Percentiles rank a stretch among this genome's conserved stretches.
These are phyloP conservation scores for Ceratocystis ficicola DNA, from an alignment of 2,329 filamentous ascomycete species.

Conservation along the genomic window DNA sequence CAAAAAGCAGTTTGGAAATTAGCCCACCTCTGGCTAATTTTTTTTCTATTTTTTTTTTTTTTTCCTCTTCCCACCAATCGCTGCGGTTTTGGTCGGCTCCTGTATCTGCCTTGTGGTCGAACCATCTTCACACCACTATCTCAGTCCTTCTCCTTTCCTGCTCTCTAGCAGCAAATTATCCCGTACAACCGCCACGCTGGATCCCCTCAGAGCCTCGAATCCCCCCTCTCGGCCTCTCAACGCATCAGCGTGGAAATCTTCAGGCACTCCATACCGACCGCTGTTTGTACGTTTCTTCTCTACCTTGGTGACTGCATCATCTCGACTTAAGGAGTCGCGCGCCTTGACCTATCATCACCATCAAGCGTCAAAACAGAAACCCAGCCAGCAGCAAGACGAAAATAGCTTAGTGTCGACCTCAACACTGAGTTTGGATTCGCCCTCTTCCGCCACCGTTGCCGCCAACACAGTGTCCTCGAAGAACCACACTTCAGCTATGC, in stretches of 20 bases:
- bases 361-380: constrained; percentile 3
- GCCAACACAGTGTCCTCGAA: neutral
- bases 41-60: neutral
- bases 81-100: constrained; percentile 8
- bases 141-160: neutral
- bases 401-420: constrained; percentile 3
- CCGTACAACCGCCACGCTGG: constrained; percentile 20
- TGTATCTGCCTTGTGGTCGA: constrained; percentile 1
- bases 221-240: constrained; percentile 19
- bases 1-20: constrained; percentile 1
- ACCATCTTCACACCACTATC: constrained; percentile 11
- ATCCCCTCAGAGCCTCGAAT: constrained; percentile 21
- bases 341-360: constrained; percentile 19
- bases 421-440: neutral
- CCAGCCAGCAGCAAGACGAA: neutral
- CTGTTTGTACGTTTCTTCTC: constrained; percentile 21
- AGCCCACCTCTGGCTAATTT: neutral
- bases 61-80: neutral
- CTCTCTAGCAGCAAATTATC: constrained; percentile 12
- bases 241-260: constrained; percentile 20
- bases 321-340: constrained; percentile 19
- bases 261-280: constrained; percentile 17
- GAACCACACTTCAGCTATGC: constrained; percentile 15
- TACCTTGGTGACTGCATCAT: constrained; percentile 18
- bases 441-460: neutral